Evolutionary conservation across 495 filamentous ascomycete species (phyloP).

Genomic region (Xylaria nigripes): DNA sequence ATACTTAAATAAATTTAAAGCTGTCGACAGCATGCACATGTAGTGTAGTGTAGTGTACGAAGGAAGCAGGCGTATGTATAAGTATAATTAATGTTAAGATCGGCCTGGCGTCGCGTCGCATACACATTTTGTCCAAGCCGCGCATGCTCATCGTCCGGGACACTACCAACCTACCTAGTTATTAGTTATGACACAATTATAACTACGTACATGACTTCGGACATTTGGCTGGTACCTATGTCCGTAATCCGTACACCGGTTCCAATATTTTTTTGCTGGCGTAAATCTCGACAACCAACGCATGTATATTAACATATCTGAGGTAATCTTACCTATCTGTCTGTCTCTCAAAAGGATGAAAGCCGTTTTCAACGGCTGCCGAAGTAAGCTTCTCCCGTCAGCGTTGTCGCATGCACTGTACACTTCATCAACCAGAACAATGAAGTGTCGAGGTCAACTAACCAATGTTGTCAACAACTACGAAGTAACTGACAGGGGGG

Average conservation of each 20-base stretch:
- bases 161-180: too few species aligned
- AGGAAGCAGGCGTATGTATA: neutral
- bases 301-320: too few species aligned
- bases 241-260: neutral
- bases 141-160: neutral
- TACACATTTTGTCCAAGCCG: neutral
- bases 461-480: too few species aligned
- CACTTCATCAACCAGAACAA: neutral
- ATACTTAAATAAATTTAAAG: too few species aligned
- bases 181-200: too few species aligned
- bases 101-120: neutral
- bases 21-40: too few species aligned
- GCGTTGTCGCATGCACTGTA: slow-evolving; percentile 5
- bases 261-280: too few species aligned
- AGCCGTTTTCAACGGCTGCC: slow-evolving; percentile 11
- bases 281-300: too few species aligned
- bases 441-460: neutral
- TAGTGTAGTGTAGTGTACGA: too few species aligned
- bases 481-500: slow-evolving; percentile 17
- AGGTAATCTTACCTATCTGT: too few species aligned
- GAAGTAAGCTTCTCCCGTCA: slow-evolving; percentile 15
- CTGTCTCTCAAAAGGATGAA: neutral
- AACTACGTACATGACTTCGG: neutral
- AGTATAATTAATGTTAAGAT: neutral
- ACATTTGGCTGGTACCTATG: neutral